phyloP scores from a whole-genome alignment of 768 basidiomycete species.

The Artomyces pyxidatus region DNA sequence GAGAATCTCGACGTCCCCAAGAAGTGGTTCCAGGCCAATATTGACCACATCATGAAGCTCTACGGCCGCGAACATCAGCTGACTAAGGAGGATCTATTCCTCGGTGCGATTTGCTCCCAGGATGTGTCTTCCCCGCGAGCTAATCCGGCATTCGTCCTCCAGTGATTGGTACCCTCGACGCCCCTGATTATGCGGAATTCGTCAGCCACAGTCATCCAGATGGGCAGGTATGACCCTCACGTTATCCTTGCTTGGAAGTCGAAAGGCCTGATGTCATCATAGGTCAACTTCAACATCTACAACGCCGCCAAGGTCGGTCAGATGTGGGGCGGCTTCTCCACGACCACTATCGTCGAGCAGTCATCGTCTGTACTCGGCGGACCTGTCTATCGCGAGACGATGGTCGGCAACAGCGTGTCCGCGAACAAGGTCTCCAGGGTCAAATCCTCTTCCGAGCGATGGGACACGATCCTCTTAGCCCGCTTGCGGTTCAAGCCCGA shows the following conservation, averaged over 20 bases:
- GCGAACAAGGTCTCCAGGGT: constrained; percentile 47
- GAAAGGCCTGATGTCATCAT: not conserved
- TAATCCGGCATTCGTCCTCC: constrained; percentile 3
- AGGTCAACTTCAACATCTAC: constrained; percentile 69
- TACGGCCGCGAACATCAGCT: constrained; percentile 35
- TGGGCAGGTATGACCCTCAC: constrained; percentile 37
- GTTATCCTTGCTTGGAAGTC: not conserved
- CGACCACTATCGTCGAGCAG: constrained; percentile 31
- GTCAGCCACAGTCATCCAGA: constrained; percentile 66
- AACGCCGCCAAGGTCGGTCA: constrained; percentile 39
- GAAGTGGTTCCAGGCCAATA: constrained; percentile 67
- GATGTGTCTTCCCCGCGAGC: not conserved
- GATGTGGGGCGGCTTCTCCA: constrained; percentile 70
- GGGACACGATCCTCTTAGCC: constrained; percentile 57
- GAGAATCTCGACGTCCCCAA: constrained; percentile 55
- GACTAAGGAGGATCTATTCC: constrained; percentile 27
- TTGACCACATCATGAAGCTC: constrained; percentile 50
- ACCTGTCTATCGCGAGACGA: constrained; percentile 40
- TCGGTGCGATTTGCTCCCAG: constrained; percentile 22
- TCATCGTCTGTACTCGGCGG: constrained; percentile 33
- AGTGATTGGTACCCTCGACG: constrained; percentile 65
- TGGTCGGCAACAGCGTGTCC: constrained; percentile 14
- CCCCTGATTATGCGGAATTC: constrained; percentile 66
- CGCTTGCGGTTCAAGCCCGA: constrained; percentile 62
- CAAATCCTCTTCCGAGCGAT: constrained; percentile 23